These are phyloP conservation scores for Xylaria sp. DNA, from an alignment of 2,329 filamentous ascomycete genomes.

Conservation along the genomic window DNA sequence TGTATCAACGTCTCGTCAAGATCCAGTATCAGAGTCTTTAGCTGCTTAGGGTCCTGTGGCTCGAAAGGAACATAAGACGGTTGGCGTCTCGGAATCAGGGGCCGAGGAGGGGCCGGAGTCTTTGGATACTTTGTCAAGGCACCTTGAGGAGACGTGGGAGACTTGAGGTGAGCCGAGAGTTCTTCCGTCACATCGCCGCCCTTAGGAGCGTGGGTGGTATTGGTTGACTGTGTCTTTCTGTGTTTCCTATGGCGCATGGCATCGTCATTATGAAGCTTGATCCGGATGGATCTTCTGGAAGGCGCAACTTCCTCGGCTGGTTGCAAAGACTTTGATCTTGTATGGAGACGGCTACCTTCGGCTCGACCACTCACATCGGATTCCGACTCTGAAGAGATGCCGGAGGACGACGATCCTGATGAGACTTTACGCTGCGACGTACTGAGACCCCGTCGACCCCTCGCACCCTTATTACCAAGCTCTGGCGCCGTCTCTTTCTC, in stretches of 20 bases:
- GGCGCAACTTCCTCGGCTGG: constrained; percentile 73
- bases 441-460: constrained; percentile 42
- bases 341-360: constrained; percentile 59
- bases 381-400: constrained; percentile 77
- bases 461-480: constrained; percentile 45
- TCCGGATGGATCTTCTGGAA: constrained; percentile 83
- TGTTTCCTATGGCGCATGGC: constrained; percentile 78
- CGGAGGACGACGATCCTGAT: constrained; percentile 69
- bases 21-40: constrained; percentile 95
- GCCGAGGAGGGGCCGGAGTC: constrained; percentile 87
- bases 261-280: constrained; percentile 86
- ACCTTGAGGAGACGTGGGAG: constrained; percentile 84
- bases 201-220: constrained; percentile 58
- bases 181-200: constrained; percentile 57
- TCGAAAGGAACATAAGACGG: constrained; percentile 82
- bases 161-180: constrained; percentile 86
- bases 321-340: constrained; percentile 71
- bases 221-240: constrained; percentile 66
- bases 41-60: constrained; percentile 66
- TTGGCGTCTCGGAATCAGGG: constrained; percentile 87
- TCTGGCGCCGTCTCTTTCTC: constrained; percentile 49
- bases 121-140: constrained; percentile 90
- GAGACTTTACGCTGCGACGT: constrained; percentile 49
- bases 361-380: constrained; percentile 61
- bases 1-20: constrained; percentile 98